Evolutionary conservation across 148 eudicot species (phyloP).

Genomic region (Amaranthus cruentus): DNA sequence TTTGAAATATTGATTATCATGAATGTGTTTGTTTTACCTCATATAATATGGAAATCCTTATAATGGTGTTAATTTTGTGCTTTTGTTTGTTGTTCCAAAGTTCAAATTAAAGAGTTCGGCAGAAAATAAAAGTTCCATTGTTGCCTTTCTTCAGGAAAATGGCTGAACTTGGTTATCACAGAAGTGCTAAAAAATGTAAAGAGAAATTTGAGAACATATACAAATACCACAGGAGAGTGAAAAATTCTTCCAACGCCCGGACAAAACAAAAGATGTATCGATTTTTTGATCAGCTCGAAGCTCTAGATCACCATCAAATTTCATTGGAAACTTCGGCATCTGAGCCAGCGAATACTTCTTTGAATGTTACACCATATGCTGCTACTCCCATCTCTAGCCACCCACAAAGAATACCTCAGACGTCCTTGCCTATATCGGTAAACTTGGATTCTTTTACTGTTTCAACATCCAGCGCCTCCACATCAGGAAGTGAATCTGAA

Average conservation of each 20-base stretch:
- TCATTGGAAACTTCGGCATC: constrained; percentile 31
- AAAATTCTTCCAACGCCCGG: constrained; percentile 41
- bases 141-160: constrained; percentile 52
- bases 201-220: constrained; percentile 91
- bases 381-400: constrained; percentile 16
- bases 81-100: neutral
- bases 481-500: constrained; percentile 48
- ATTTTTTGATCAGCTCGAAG: constrained; percentile 65
- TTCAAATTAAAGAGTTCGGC: neutral
- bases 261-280: constrained; percentile 56
- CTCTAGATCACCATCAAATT: constrained; percentile 39
- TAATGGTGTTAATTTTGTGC: neutral
- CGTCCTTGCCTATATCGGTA: constrained; percentile 30
- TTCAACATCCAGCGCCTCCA: constrained; percentile 57
- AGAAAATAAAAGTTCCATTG: neutral
- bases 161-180: constrained; percentile 61
- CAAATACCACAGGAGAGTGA: constrained; percentile 75
- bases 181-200: constrained; percentile 82
- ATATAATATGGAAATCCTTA: neutral
- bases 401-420: constrained; percentile 30
- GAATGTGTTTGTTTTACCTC: neutral
- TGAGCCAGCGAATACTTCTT: constrained; percentile 21
- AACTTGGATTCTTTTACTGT: constrained; percentile 30
- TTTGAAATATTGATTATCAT: neutral
- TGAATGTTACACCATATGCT: constrained; percentile 23